Evolutionary conservation across 768 basidiomycete species (phyloP), one percentile per base, ranked within the genome.

Genomic region (Filobasidium wieringae): DNA sequence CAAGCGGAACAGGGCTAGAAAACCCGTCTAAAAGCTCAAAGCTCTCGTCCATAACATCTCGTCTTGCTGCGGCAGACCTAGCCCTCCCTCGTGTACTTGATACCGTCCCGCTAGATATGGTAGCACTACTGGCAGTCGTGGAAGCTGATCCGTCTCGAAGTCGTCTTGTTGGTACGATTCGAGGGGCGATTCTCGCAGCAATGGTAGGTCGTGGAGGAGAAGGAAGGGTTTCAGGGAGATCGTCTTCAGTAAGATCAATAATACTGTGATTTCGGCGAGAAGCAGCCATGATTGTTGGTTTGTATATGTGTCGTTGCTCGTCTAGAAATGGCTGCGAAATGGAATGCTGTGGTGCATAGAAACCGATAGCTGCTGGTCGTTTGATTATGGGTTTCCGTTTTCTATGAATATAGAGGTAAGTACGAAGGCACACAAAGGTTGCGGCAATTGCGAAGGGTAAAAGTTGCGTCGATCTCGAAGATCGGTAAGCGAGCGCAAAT

Each of bases 181-280:
- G 32, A 15, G 17, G 30, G 22, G 32, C 24, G 36, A n/a, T n/a
- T n/a, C n/a, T n/a, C n/a, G n/a, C n/a, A n/a, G 55, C 55, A 41
- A 61, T 34, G 2, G 51, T 34, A n/a, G 60, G 60, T 31, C 60
- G 60, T 24, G 60, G 60, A 12, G 32, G 33, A 5, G 55, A 55
- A n/a, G 53, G 53, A n/a, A n/a, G n/a, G n/a, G n/a, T n/a, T n/a
- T 53, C 53, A n/a, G 54, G 49, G 24, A 33, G 31, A 22, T 47
- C 36, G n/a, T 41, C 29, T 22, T n/a, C 32, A 8, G 59, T 60
- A 14, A 60, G 36, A 34, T 60, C 59, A 37, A 60, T 60, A 27
- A 60, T 39, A 27, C 56, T 57, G 2, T 41, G 37, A n/a, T n/a
- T n/a, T n/a, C n/a, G n/a, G n/a, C n/a, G n/a, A n/a, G n/a, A n/a